Evolutionary conservation across 2,329 filamentous ascomycete species (phyloP), one percentile per base, ranked within the genome.

Genomic region (Exophiala sp.): DNA sequence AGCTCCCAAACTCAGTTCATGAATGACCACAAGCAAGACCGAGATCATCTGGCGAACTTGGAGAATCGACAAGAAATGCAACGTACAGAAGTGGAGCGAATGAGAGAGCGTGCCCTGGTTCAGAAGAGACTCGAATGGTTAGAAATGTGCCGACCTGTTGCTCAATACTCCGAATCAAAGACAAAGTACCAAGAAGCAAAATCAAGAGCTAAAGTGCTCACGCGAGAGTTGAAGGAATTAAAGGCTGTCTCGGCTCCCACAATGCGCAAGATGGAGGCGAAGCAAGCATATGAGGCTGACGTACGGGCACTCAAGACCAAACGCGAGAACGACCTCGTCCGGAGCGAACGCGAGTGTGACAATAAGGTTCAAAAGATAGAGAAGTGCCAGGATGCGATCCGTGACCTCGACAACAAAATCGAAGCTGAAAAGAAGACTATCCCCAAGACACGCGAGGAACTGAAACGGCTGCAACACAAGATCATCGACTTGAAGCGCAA

Each of bases 31-130:
- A 74, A 79, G 14, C 72, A 70, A 2, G 79, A 86, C 46, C 68
- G 73, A 29, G 84, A 86, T 40, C 73, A 76, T 21, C 70, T 97
- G 6, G 73, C 74, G 44, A 81, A 78, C 47, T 71, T 91, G 40
- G 82, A 95, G 64, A 76, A 72, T 34, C 81, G 88, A 22, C 91
- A 97, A 62, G 75, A 76, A 46, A 78, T 81, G 43, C 80, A 94
- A 38, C 81, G 86, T 61, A 82, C 80, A 8, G 90, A 96, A 62
- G 89, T 97, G 19, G 84, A 94, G 60, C 82, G 87, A 56, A 77
- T 93, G 62, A 80, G 81, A 42, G 85, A 97, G 65, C 80, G 89
- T 50, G 79, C 84, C 48, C 75, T 80, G 45, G 80, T 89, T 43
- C 73, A 84, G 61, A 71, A 78, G 45, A 79, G 78, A 49, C 75